Evolutionary conservation across 202 grass and related monocot genomes (phyloP).

Genomic region (Musa balbisiana): DNA sequence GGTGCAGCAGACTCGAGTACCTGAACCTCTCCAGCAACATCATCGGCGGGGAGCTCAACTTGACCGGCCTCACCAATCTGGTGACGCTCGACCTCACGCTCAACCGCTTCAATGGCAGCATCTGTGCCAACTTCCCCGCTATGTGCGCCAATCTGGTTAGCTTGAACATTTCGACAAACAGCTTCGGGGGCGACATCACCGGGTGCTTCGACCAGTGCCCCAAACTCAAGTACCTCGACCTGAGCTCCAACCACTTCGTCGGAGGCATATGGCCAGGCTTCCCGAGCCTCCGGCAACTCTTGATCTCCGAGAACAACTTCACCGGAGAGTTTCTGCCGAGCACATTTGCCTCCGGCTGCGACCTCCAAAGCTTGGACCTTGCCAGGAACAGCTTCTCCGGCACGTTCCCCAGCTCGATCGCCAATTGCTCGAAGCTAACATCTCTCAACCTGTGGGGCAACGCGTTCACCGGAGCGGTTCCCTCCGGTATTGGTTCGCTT

Average conservation of each 20-base stretch:
- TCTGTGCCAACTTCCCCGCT: conserved; percentile 44
- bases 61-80: conserved; percentile 38
- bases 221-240: conserved; percentile 49
- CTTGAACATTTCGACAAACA: conserved; percentile 56
- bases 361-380: conserved; percentile 46
- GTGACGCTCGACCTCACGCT: conserved; percentile 39
- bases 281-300: conserved; percentile 40
- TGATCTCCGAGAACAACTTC: conserved; percentile 55
- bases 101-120: conserved; percentile 49
- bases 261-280: conserved; percentile 63
- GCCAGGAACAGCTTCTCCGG: conserved; percentile 44
- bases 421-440: conserved; percentile 42
- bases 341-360: conserved; percentile 41
- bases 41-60: conserved; percentile 35
- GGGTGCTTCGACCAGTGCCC: conserved; percentile 39
- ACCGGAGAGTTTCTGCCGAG: conserved; percentile 30
- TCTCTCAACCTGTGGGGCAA: conserved; percentile 62
- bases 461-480: conserved; percentile 38
- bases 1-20: conserved; percentile 51
- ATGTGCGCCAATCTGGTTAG: conserved; percentile 36
- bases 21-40: conserved; percentile 77
- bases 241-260: conserved; percentile 66
- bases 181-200: conserved; percentile 36
- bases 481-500: conserved; percentile 49
- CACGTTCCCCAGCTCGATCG: conserved; percentile 44